Percentiles rank a stretch among this genome's conserved stretches.
Conservation (phyloP, 2,329 filamentous ascomycete species). For the Hymenoscyphus occultus region DNA sequence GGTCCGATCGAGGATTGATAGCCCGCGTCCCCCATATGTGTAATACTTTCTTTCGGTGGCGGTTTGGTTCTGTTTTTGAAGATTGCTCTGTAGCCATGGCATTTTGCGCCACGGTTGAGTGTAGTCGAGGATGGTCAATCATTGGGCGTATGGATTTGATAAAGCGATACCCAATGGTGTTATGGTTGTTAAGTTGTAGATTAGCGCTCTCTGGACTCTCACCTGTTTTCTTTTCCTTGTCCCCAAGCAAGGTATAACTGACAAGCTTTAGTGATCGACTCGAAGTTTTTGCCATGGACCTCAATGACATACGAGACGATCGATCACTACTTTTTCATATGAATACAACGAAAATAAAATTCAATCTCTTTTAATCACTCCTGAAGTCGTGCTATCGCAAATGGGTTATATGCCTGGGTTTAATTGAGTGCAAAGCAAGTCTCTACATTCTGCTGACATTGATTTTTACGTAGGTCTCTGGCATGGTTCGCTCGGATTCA, state of each 20-base stretch:
- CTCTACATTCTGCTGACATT: constrained; percentile 15
- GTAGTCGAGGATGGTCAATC: constrained; percentile 19
- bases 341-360: constrained; percentile 15
- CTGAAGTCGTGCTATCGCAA: too few relatives aligned
- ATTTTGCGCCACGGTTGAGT: constrained; percentile 9
- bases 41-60: not conserved
- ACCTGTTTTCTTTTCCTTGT: constrained; percentile 17
- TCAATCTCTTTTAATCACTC: constrained; percentile 5
- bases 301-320: constrained; percentile 25
- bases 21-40: not conserved
- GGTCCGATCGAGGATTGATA: constrained; percentile 22
- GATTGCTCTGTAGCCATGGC: constrained; percentile 5
- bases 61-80: not conserved
- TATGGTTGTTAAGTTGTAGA: constrained; percentile 27
- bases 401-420: not conserved
- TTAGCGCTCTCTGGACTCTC: constrained; percentile 19
- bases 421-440: constrained; percentile 11
- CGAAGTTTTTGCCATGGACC: constrained; percentile 18
- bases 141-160: constrained; percentile 28
- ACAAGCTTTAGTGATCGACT: constrained; percentile 34
- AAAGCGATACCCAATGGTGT: constrained; percentile 33
- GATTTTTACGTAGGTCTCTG: constrained; percentile 17
- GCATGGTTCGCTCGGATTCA: constrained; percentile 7
- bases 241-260: constrained; percentile 23
- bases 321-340: constrained; percentile 24